Conservation (phyloP, 2,329 filamentous ascomycete genomes). For the Cadophora sp. region DNA sequence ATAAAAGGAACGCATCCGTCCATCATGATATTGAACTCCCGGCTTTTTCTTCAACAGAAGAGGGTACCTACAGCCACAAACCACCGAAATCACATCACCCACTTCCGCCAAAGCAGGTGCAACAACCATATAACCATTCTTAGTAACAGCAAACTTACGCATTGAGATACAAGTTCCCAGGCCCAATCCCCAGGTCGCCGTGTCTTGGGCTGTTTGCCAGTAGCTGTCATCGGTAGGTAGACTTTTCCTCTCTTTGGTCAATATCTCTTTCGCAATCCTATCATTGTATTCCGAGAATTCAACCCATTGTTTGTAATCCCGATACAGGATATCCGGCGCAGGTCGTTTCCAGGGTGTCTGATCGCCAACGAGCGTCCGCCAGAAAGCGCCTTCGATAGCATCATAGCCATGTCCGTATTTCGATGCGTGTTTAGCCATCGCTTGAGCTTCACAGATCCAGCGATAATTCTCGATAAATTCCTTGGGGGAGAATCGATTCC, state of each 20-base stretch:
- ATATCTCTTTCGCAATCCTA: not conserved
- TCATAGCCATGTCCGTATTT: not conserved
- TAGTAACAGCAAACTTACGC: conserved; percentile 3
- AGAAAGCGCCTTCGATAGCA: not conserved
- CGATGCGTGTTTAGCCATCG: not conserved
- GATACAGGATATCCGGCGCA: not conserved
- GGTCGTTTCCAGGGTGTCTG: conserved; percentile 1
- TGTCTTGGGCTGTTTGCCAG: conserved; percentile 7
- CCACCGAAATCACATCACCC: not conserved
- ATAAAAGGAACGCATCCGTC: too few species aligned
- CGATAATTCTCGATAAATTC: not conserved
- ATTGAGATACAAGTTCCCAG: not conserved
- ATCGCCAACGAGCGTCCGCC: not conserved
- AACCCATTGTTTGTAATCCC: conserved; percentile 3
- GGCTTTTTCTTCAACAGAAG: not conserved
- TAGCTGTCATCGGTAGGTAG: not conserved
- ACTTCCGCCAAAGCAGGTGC: not conserved
- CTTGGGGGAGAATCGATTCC: not conserved
- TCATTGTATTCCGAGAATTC: conserved; percentile 2
- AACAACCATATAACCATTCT: not conserved
- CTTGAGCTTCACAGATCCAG: conserved; percentile 1
- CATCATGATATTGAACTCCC: not conserved
- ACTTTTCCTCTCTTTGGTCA: not conserved
- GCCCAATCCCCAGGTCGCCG: not conserved
- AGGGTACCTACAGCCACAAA: not conserved